Evolutionary conservation across 768 basidiomycete species (phyloP), one percentile per base, ranked within the genome.

Genomic region (Pleurotus eryngii): DNA sequence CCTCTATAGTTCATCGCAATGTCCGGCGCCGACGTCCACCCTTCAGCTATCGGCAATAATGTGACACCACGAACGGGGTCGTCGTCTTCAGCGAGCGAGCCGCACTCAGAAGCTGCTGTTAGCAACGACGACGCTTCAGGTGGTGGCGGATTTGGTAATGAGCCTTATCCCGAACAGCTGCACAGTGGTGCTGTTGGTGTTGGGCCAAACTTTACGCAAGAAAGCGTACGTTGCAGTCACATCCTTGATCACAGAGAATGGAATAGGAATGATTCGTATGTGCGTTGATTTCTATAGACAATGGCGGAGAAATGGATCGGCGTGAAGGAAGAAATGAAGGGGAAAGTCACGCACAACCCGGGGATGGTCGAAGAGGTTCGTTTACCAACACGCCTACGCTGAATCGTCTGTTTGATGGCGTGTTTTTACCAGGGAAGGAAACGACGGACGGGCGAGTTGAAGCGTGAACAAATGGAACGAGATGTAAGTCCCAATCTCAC

Each of bases 101-200:
- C 11, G 30, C 30, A 9, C 30, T 30, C 27, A 3, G 27, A 35
- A 0, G 5, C 2, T 12, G 15, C 8, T 15, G 15, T 1, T 20
- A 24, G 7, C n/a, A 55, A n/a, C 37, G 17, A 42, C 24, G 18
- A 14, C 4, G 58, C 60, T 35, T 12, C 53, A 9, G 46, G 30
- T 12, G 22, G 56, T 18, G 43, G 59, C 47, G 59, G 57, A 0
- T 38, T 15, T 18, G 57, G 54, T 37, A 11, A 56, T 38, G 20
- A 46, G n/a, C 48, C 47, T 4, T 74, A 77, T 48, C 78, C 78
- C 7, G 71, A 73, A 39, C 77, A 80, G 63, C 67, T 56, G 15
- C 79, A 81, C 46, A 75, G 78, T 2, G 78, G 78, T 1, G 65
- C 65, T 22, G 76, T 80, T 7, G 78, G 79, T 0, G 72, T 70